Percentiles rank a stretch among this genome's conserved stretches.
Conservation (phyloP, 169 alveolate genomes). For the Cryptosporidium sp. region DNA sequence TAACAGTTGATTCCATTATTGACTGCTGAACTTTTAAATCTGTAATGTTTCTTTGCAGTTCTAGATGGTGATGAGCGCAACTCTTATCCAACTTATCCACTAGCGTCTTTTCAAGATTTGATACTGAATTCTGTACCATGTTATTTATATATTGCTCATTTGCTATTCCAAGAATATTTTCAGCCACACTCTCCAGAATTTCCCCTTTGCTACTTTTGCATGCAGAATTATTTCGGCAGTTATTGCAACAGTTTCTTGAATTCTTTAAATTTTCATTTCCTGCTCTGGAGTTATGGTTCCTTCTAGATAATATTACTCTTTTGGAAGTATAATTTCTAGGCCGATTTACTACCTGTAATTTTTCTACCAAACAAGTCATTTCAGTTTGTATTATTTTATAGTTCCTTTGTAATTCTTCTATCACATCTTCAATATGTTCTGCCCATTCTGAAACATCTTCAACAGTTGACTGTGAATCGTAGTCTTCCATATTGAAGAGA, state of each 20-base stretch:
- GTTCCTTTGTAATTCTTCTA: conserved; percentile 64
- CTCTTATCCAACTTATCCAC: conserved; percentile 23
- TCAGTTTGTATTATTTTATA: conserved; percentile 68
- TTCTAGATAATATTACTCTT: conserved; percentile 51
- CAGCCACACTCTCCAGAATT: background rate
- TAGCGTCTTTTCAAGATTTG: conserved; percentile 15
- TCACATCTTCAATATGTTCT: conserved; percentile 75
- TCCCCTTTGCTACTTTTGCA: conserved; percentile 5
- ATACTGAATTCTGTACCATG: conserved; percentile 8
- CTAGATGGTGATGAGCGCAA: conserved; percentile 43
- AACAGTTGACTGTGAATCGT: conserved; percentile 64
- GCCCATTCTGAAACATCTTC: conserved; percentile 77
- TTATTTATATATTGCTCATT: conserved; percentile 48
- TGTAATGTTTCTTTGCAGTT: conserved; percentile 62
- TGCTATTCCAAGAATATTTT: conserved; percentile 18
- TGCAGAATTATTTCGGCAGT: conserved; percentile 3
- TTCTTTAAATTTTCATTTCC: conserved; percentile 29
- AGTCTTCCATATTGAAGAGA: conserved; percentile 18
- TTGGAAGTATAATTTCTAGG: conserved; percentile 32
- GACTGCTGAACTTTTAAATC: conserved; percentile 64
- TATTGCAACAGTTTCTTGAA: conserved; percentile 26
- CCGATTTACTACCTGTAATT: conserved; percentile 20
- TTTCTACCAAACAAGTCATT: conserved; percentile 62
- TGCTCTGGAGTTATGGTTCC: background rate
- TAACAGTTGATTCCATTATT: conserved; percentile 62